These are phyloP conservation scores for Colletotrichum caudatum DNA, from an alignment of 2,329 filamentous ascomycete species.

Conservation along the genomic window DNA sequence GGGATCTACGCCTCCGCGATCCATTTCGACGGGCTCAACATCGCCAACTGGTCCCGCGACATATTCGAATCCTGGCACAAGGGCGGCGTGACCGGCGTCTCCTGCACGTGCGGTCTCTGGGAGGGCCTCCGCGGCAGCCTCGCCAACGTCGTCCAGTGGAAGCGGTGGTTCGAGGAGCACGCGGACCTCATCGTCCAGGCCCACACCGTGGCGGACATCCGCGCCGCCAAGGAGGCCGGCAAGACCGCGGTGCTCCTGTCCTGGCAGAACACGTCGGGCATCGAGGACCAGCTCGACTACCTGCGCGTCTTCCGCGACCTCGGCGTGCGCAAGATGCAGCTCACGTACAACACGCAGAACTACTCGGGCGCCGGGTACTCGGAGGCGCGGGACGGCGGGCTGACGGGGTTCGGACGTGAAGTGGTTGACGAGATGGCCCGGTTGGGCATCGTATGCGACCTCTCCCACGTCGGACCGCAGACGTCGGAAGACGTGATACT, in stretches of 20 bases:
- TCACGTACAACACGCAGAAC: conserved; percentile 58
- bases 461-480: conserved; percentile 52
- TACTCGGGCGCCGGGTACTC: conserved; percentile 56
- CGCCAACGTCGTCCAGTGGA: conserved; percentile 56
- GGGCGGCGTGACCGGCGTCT: conserved; percentile 56
- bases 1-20: conserved; percentile 52
- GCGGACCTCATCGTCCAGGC: conserved; percentile 55
- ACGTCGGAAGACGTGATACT: conserved; percentile 52
- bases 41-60: conserved; percentile 54
- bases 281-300: conserved; percentile 54
- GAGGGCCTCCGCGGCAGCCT: conserved; percentile 54
- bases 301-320: conserved; percentile 55
- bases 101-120: conserved; percentile 56
- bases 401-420: conserved; percentile 52
- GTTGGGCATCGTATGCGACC: conserved; percentile 52
- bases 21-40: conserved; percentile 57
- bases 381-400: conserved; percentile 51
- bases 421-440: conserved; percentile 52
- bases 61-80: conserved; percentile 55
- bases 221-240: conserved; percentile 51
- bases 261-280: conserved; percentile 57
- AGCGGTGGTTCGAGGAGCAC: conserved; percentile 57
- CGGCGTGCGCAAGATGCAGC: conserved; percentile 57
- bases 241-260: conserved; percentile 54
- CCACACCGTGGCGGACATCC: conserved; percentile 52